These are phyloP conservation scores for Cyclotella cryptica DNA, from an alignment of 108 stramenopile species.

Conservation along the genomic window DNA sequence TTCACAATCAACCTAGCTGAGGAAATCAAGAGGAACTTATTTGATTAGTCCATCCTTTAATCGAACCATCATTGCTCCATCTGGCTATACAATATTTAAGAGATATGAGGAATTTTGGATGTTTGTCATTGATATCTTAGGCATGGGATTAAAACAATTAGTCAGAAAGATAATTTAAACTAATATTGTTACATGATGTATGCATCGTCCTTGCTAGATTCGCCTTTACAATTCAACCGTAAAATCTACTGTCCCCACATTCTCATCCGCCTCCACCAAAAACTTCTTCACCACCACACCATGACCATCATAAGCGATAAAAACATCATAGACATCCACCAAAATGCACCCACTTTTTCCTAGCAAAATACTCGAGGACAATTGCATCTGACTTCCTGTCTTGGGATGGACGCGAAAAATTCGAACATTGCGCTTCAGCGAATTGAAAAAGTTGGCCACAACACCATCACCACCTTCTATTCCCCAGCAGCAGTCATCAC, in stretches of 20 bases:
- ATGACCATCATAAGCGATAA: slow-evolving; percentile 51
- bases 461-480: slow-evolving; percentile 21
- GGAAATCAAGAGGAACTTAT: neutral
- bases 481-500: slow-evolving; percentile 3
- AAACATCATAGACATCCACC: slow-evolving; percentile 30
- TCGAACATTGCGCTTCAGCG: slow-evolving; percentile 28
- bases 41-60: neutral
- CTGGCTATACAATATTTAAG: neutral
- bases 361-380: slow-evolving; percentile 40
- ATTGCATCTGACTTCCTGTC: slow-evolving; percentile 39
- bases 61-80: neutral
- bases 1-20: slow-evolving; percentile 49
- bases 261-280: slow-evolving; percentile 29
- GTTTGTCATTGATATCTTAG: neutral
- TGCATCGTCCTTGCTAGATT: neutral
- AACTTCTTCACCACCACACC: slow-evolving; percentile 46
- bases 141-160: neutral
- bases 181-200: neutral
- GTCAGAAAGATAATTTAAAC: neutral
- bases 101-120: neutral
- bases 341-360: slow-evolving; percentile 43
- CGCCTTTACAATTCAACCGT: slow-evolving; percentile 18
- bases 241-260: slow-evolving; percentile 36
- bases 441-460: slow-evolving; percentile 47
- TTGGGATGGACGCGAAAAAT: slow-evolving; percentile 45